Evolutionary conservation across 345 rosid species (phyloP).

Genomic region (Acer negundo): DNA sequence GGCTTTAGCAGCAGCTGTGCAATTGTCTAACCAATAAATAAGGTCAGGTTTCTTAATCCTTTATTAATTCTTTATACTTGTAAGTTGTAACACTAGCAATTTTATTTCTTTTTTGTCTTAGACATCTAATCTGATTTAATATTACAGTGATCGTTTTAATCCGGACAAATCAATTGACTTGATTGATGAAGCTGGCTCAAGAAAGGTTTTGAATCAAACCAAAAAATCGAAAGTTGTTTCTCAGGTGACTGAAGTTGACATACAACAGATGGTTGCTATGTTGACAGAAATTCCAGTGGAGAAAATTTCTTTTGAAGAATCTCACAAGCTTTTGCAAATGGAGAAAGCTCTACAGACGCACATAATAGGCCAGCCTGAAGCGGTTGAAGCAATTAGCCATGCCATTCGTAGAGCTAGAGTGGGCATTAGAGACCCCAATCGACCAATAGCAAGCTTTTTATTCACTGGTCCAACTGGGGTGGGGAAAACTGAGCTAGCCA

Average conservation of each 20-base stretch:
- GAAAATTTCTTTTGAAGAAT: constrained; percentile 39
- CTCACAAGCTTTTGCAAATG: constrained; percentile 37
- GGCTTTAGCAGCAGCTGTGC: constrained; percentile 45
- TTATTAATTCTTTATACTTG: too few relatives aligned
- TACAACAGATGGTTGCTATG: constrained; percentile 35
- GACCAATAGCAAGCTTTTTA: constrained; percentile 66
- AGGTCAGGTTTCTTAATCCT: constrained; percentile 22
- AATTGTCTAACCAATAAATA: constrained; percentile 48
- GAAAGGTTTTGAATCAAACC: constrained; percentile 18
- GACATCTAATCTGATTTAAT: not conserved
- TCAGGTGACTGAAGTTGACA: constrained; percentile 31
- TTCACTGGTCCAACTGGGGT: constrained; percentile 71
- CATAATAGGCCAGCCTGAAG: constrained; percentile 44
- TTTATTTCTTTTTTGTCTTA: not conserved
- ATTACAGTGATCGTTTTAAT: constrained; percentile 61
- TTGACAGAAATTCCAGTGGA: constrained; percentile 55
- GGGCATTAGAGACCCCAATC: constrained; percentile 60
- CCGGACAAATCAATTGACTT: constrained; percentile 76
- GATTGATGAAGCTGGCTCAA: constrained; percentile 76
- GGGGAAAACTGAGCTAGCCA: constrained; percentile 64
- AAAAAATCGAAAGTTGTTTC: not conserved
- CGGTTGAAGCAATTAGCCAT: constrained; percentile 48
- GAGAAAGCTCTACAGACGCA: constrained; percentile 36
- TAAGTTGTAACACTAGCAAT: not conserved
- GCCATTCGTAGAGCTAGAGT: constrained; percentile 70